Evolutionary conservation across 2,329 filamentous ascomycete genomes (phyloP), one percentile per base, ranked within the genome.

Genomic region (Verticillium isaacii): DNA sequence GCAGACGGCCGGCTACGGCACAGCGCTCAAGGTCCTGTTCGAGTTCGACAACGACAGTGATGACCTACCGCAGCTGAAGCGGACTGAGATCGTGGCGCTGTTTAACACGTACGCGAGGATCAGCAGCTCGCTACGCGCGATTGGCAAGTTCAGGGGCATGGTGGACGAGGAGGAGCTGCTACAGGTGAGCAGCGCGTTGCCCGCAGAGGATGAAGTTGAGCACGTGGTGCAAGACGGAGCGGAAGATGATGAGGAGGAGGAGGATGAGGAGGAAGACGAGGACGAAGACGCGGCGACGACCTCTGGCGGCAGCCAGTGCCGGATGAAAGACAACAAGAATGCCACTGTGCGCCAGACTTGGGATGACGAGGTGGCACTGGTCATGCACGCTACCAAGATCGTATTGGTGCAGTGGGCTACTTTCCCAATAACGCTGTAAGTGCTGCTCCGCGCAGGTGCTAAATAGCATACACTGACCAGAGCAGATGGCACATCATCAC

Each of bases 101-200:
- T 89, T 98, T 78, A 99, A 99, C 76, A 98, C 95, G 0, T 89
- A 97, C 63, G 92, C 91, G 34, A 87, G 94, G 39, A 88, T 98
- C 65, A 92, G 91, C 65, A 89, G 90, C 73, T 95, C 92, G 59
- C 77, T 99, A 64, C 81, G 84, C 37, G 89, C 92, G 0, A 83
- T 97, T 54, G 85, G 87, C 61, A 82, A 88, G 60, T 98, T 99
- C 78, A 78, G 82, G 58, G 69, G 68, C 32, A 84, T 87, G 80
- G 77, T 84, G 12, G 77, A 78, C 63, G 73, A 52, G 5, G n/a
- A 52, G 45, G 17, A 52, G n/a, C 11, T 23, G 45, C 45, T 52
- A 3, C 17, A 52, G 45, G 14, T 17, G 37, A 11, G 19, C n/a
- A 19, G 11, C 45, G n/a, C n/a, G n/a, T 25, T 11, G n/a, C 45